Percentiles rank a stretch among this genome's conserved stretches.
phyloP scores from a whole-genome alignment of 176 grass and related monocot genomes.

The Panicum miliaceum region DNA sequence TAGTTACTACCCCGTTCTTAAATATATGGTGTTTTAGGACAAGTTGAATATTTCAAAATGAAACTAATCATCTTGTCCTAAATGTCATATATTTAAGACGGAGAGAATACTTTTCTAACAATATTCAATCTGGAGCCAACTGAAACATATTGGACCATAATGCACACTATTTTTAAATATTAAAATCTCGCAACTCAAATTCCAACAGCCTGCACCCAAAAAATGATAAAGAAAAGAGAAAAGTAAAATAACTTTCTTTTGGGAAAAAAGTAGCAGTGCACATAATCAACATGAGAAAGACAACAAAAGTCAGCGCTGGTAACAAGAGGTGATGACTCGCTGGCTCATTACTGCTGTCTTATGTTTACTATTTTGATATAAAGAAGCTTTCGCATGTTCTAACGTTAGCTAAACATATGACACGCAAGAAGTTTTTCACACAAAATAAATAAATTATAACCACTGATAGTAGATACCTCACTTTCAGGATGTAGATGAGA shows the following conservation, averaged over 20 bases:
- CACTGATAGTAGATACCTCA: conserved; percentile 65
- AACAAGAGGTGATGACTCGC: neutral
- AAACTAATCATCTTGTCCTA: no score
- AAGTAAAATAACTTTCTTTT: conserved; percentile 2
- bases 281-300: conserved; percentile 28
- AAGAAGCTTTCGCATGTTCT: conserved; percentile 14
- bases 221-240: conserved; percentile 22
- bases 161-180: conserved; percentile 19
- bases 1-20: neutral
- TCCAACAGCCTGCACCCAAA: neutral
- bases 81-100: no score
- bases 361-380: conserved; percentile 29
- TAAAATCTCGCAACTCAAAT: conserved; percentile 30
- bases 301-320: neutral
- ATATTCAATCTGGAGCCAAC: conserved; percentile 8
- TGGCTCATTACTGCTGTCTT: neutral
- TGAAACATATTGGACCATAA: conserved; percentile 14
- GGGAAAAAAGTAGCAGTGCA: neutral
- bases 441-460: conserved; percentile 29
- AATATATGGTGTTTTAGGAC: no score
- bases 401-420: conserved; percentile 31
- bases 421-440: conserved; percentile 11
- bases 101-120: neutral
- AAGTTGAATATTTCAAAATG: no score
- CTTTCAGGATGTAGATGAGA: conserved; percentile 88